Conservation (phyloP, 116 monocot species). For the Phalaenopsis hybrid region DNA sequence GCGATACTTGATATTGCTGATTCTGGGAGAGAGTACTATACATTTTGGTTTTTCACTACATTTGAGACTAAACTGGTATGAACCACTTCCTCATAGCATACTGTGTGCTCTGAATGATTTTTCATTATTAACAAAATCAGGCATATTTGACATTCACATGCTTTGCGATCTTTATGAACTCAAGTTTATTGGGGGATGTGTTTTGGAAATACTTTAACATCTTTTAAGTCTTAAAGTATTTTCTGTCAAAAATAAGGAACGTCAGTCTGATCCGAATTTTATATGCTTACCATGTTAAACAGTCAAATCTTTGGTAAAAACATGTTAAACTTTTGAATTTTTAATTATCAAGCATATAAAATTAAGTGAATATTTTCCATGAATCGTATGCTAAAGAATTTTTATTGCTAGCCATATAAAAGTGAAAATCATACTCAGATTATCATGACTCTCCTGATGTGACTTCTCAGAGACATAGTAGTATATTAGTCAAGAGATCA, state of each 20-base stretch:
- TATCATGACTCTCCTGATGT: not conserved
- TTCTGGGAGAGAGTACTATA: constrained; percentile 92
- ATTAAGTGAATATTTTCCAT: not conserved
- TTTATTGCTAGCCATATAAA: not conserved
- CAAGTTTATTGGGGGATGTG: not conserved
- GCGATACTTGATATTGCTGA: constrained; percentile 87
- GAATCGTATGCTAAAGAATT: not conserved
- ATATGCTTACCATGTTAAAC: not conserved
- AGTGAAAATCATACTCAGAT: not conserved
- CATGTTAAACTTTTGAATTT: not conserved
- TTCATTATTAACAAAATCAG: not conserved
- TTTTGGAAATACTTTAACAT: not conserved
- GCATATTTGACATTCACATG: not conserved
- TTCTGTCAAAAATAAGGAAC: not conserved
- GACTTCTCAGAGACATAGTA: not conserved
- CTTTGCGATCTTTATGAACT: not conserved
- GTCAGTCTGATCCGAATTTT: not conserved
- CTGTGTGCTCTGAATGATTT: not conserved
- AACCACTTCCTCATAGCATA: not conserved
- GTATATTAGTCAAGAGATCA: not conserved
- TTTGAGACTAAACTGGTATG: constrained; percentile 63
- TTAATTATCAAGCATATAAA: not conserved
- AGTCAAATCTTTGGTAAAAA: not conserved
- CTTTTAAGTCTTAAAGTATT: not conserved
- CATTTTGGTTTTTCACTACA: constrained; percentile 96